These are phyloP conservation scores for Grosmannia huntii DNA, from an alignment of 2,329 filamentous ascomycete genomes.

Conservation along the genomic window DNA sequence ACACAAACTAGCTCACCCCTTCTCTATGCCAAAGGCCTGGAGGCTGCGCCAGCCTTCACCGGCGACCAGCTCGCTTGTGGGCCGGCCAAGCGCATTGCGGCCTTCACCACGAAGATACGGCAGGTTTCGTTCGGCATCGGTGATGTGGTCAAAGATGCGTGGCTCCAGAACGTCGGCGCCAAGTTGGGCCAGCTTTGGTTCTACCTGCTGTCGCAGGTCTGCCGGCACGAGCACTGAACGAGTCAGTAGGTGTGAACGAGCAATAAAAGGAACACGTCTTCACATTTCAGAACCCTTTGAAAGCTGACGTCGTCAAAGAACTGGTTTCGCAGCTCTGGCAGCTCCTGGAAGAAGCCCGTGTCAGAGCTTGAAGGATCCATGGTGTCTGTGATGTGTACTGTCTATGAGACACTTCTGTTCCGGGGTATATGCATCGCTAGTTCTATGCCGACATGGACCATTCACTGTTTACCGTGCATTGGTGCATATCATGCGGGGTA, in stretches of 20 bases:
- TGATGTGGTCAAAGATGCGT: conserved; percentile 41
- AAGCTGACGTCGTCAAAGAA: conserved; percentile 42
- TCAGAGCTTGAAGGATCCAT: conserved; percentile 34
- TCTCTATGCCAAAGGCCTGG: conserved; percentile 43
- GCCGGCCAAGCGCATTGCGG: conserved; percentile 48
- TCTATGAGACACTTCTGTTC: neutral
- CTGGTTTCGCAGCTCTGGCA: conserved; percentile 40
- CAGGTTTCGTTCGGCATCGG: conserved; percentile 52
- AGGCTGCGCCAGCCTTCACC: conserved; percentile 53
- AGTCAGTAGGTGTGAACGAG: neutral
- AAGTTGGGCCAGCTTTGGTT: conserved; percentile 32
- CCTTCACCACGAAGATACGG: conserved; percentile 45
- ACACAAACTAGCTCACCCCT: conserved; percentile 26
- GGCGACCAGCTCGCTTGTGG: conserved; percentile 46
- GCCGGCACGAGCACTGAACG: conserved; percentile 34
- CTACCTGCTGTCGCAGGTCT: conserved; percentile 24
- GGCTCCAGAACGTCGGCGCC: conserved; percentile 40
- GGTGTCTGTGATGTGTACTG: neutral
- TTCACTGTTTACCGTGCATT: neutral
- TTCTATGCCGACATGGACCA: too few relatives aligned
- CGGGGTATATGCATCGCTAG: too few relatives aligned
- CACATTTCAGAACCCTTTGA: conserved; percentile 38
- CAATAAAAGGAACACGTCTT: neutral
- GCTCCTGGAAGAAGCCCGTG: conserved; percentile 42
- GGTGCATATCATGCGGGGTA: neutral